Evolutionary conservation across 768 basidiomycete species (phyloP), one percentile per base, ranked within the genome.

Genomic region (Calocybe indica): DNA sequence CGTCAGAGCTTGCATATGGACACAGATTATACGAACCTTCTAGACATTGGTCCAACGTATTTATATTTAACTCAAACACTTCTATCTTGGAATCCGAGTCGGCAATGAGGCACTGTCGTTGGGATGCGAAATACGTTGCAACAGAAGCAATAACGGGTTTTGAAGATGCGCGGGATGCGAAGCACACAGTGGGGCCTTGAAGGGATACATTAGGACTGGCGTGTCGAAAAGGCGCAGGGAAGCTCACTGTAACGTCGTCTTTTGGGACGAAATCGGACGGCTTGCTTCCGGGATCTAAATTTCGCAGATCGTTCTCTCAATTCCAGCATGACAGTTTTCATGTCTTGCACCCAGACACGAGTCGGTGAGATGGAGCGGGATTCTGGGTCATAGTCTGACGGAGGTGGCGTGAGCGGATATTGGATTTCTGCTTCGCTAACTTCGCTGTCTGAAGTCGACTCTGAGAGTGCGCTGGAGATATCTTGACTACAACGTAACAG

Each of bases 391-490:
- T 74, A 75, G 60, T 88, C 87, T 6, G 88, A 90, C 12, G 76
- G 67, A 3, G 88, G 88, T n/a, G 88, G 88, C 0, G 88, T 90
- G 38, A 79, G 68, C 36, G 88, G 88, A 61, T 82, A 88, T 56
- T 81, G 77, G 3, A 76, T 62, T 47, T 86, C 84, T 13, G 79
- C 77, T 41, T 57, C 58, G 11, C 52, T 52, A 11, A 55, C 57
- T 30, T 53, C 49, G 37, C 58, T 55, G 6, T 53, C 53, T 30
- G 49, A 46, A 14, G 45, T 51, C 37, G 52, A 45, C 42, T 43
- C 29, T 30, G 52, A 48, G 49, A 40, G 6, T 52, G 40, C 66
- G 51, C 68, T 66, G 35, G 65, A 67, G 34, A 80, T 74, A 30
- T 62, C 59, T 46, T 72, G 65, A 7, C 68, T 66, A 48, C 67